A percentile compares a stretch with the other conserved stretches of the same genome.
phyloP scores from a whole-genome alignment of 148 eudicot genomes.

The Silene latifolia region DNA sequence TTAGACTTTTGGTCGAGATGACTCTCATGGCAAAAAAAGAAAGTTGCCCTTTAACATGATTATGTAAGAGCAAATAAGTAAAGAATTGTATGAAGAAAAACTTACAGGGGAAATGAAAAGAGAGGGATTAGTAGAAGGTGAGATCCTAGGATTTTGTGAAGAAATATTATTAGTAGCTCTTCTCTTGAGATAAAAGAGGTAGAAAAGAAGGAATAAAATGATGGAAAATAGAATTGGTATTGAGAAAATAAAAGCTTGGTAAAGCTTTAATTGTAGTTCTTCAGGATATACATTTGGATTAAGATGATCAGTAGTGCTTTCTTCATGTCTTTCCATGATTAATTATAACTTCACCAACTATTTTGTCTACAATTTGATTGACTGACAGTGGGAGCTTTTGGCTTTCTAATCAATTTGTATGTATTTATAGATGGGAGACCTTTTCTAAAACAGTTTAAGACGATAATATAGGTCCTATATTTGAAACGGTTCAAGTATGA shows the following conservation, averaged over 20 bases:
- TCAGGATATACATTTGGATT: constrained; percentile 59
- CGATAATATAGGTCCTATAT: too few relatives aligned
- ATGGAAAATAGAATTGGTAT: constrained; percentile 79
- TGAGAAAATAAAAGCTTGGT: constrained; percentile 78
- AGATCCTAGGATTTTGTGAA: constrained; percentile 25
- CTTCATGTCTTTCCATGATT: constrained; percentile 32
- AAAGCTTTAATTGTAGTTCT: constrained; percentile 63
- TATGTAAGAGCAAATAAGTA: too few relatives aligned
- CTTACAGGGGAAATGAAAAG: constrained; percentile 34
- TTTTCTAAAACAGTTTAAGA: too few relatives aligned
- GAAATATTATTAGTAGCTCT: constrained; percentile 32
- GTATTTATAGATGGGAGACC: too few relatives aligned
- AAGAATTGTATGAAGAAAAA: not conserved
- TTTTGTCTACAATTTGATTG: not conserved
- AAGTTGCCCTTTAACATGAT: too few relatives aligned
- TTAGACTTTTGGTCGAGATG: not conserved
- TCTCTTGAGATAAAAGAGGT: constrained; percentile 79
- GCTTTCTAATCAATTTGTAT: not conserved
- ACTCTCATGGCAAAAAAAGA: too few relatives aligned
- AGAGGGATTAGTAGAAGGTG: constrained; percentile 23
- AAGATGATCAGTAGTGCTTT: constrained; percentile 12
- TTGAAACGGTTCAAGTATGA: too few relatives aligned
- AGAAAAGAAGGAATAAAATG: constrained; percentile 73
- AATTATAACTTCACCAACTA: not conserved
- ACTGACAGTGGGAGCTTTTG: not conserved